Percentiles rank a stretch among this genome's conserved stretches.
These are phyloP conservation scores for Magnusiomyces ingens DNA, from an alignment of 1,139 yeast species.

Conservation along the genomic window DNA sequence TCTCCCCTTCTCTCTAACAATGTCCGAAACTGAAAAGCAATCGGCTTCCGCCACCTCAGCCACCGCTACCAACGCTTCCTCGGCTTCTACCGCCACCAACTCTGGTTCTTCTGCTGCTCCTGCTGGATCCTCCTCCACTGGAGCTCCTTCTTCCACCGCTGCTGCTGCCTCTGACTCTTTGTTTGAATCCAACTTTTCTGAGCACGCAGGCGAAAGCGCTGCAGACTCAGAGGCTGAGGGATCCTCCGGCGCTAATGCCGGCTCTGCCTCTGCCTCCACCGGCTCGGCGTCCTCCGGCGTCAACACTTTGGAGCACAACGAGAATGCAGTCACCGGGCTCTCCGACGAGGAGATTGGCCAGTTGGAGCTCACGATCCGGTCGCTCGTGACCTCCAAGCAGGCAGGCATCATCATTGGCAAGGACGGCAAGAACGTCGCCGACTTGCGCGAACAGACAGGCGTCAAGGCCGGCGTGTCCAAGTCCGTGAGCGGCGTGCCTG, in stretches of 20 bases:
- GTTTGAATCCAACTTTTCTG: constrained; percentile 15
- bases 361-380: constrained; percentile 38
- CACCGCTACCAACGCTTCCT: neutral
- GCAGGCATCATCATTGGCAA: constrained; percentile 91
- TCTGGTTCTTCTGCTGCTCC: neutral
- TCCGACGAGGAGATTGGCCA: constrained; percentile 14
- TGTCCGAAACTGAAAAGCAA: constrained; percentile 2
- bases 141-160: neutral
- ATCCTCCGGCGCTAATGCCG: neutral
- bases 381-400: constrained; percentile 77
- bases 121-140: neutral
- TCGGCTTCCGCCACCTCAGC: neutral
- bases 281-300: neutral
- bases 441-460: constrained; percentile 66
- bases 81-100: neutral
- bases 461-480: constrained; percentile 89
- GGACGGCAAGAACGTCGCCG: constrained; percentile 74
- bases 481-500: constrained; percentile 74
- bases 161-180: constrained; percentile 9
- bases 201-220: constrained; percentile 3
- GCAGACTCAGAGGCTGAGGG: neutral
- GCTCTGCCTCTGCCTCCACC: neutral
- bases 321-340: constrained; percentile 2
- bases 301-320: constrained; percentile 2
- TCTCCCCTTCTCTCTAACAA: neutral